Evolutionary conservation across 306 rosid genomes (phyloP), one percentile per base, ranked within the genome.

Genomic region (Cicer arietinum): DNA sequence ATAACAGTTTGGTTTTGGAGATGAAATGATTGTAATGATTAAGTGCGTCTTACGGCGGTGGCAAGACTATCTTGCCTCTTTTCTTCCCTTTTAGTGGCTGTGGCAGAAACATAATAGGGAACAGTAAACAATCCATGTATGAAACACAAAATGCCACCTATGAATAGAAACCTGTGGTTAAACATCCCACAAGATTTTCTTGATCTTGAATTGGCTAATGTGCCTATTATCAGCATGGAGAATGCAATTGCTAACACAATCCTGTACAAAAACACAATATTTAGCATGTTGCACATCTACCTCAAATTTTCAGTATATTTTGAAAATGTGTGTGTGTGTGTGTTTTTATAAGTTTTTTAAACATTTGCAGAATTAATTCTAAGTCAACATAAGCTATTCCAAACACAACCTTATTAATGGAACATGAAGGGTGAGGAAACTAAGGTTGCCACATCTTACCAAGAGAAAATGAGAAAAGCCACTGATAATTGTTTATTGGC

Each of bases 121-220:
- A 91, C 76, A 2, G 81, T 78, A 68, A 91, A 84, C 37, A 90
- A 10, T 76, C 87, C 97, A 16, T 94, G 97, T 39, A 92, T 35
- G 84, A 89, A 92, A 59, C 97, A 94, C 45, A 90, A 5, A 65
- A 94, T 87, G 50, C 96, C 98, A 45, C 99, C 95, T 0, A 89
- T 83, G 2, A 82, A 81, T 25, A 94, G 75, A 48, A 87, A 71
- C 1, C 77, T 84, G 69, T 56, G 89, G 78, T 84, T 82, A 1
- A 88, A 83, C 2, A 92, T 45, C 0, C 77, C 86, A 45, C 99
- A 92, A 0, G 80, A 76, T 71, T 77, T 80, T 77, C 88, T 89
- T 6, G 94, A 85, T 56, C 64, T 89, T 44, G 89, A 81, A 80
- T 94, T 94, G 0, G 86, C 76, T 57, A 88, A 13, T 42, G 95